Evolutionary conservation across 768 basidiomycete genomes (phyloP).

Genomic region (Clitopilus hobsonii): DNA sequence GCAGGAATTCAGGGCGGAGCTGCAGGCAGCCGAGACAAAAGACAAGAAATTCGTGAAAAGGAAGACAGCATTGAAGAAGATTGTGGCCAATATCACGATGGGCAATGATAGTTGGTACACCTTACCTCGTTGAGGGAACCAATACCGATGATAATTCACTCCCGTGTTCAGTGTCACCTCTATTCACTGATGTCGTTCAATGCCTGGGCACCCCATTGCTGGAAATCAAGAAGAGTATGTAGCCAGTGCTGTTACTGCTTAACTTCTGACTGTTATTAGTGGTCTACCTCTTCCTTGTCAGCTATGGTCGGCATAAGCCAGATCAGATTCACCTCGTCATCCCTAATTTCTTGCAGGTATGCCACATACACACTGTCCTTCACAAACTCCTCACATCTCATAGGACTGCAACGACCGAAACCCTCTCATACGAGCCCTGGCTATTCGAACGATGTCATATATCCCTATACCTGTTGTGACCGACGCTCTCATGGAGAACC

Average conservation of each 20-base stretch:
- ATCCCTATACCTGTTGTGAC: conserved; percentile 90
- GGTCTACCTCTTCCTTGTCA: conserved; percentile 97
- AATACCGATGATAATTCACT: conserved; percentile 16
- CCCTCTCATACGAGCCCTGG: conserved; percentile 93
- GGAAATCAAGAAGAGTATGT: conserved; percentile 98
- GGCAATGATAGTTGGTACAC: conserved; percentile 90
- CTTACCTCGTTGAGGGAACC: conserved; percentile 12
- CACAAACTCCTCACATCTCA: conserved; percentile 7
- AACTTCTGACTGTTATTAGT: conserved; percentile 40
- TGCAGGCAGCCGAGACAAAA: conserved; percentile 87
- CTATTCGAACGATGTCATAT: conserved; percentile 99
- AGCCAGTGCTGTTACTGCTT: neutral
- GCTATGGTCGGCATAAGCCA: conserved; percentile 91
- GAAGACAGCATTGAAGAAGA: conserved; percentile 94
- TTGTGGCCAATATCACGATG: conserved; percentile 99
- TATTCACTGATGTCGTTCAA: conserved; percentile 94
- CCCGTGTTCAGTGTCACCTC: conserved; percentile 69
- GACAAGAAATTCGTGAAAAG: conserved; percentile 95
- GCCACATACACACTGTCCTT: conserved; percentile 1
- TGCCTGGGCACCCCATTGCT: conserved; percentile 92
- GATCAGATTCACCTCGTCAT: conserved; percentile 93
- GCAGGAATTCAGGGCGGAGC: conserved; percentile 86
- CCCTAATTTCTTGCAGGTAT: conserved; percentile 82
- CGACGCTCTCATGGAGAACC: conserved; percentile 80
- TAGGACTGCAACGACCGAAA: conserved; percentile 97